Evolutionary conservation across 768 basidiomycete genomes (phyloP).

Genomic region (Inosperma sp.): DNA sequence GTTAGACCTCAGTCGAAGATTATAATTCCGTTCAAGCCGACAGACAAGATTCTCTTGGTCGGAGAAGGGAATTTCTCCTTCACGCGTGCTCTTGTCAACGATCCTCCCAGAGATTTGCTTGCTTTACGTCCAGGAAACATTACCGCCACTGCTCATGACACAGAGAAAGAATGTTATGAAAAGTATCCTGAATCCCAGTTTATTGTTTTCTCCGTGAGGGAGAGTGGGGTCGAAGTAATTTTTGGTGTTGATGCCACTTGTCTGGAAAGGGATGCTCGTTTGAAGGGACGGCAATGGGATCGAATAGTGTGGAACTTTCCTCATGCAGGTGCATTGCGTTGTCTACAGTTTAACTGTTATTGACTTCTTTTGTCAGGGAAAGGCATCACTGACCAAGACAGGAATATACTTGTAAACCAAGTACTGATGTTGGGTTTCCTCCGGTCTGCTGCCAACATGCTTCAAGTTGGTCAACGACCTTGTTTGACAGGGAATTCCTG

Average conservation of each 20-base stretch:
- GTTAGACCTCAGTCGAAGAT: conserved; percentile 30
- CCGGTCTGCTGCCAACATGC: conserved; percentile 58
- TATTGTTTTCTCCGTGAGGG: conserved; percentile 52
- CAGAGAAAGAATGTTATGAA: conserved; percentile 63
- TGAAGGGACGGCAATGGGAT: conserved; percentile 69
- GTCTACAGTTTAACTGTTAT: neutral
- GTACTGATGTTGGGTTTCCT: conserved; percentile 77
- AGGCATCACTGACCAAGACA: conserved; percentile 89
- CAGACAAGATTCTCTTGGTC: conserved; percentile 69
- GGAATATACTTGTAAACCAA: conserved; percentile 91
- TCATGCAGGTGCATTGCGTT: conserved; percentile 67
- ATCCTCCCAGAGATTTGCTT: conserved; percentile 43
- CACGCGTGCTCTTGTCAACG: conserved; percentile 61
- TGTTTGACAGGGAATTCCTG: conserved; percentile 35
- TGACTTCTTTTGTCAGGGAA: conserved; percentile 47
- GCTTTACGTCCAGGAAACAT: conserved; percentile 62
- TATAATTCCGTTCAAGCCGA: conserved; percentile 60
- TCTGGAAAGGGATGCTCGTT: conserved; percentile 51
- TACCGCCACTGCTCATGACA: conserved; percentile 83
- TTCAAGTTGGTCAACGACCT: conserved; percentile 57
- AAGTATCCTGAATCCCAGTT: conserved; percentile 77
- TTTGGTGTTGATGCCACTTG: conserved; percentile 85
- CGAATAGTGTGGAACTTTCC: conserved; percentile 94
- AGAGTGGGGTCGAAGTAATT: conserved; percentile 61
- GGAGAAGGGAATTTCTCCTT: conserved; percentile 98